Evolutionary conservation across 2,329 filamentous ascomycete genomes (phyloP), one percentile per base, ranked within the genome.

Genomic region (Aspergillus pseudoterreus): DNA sequence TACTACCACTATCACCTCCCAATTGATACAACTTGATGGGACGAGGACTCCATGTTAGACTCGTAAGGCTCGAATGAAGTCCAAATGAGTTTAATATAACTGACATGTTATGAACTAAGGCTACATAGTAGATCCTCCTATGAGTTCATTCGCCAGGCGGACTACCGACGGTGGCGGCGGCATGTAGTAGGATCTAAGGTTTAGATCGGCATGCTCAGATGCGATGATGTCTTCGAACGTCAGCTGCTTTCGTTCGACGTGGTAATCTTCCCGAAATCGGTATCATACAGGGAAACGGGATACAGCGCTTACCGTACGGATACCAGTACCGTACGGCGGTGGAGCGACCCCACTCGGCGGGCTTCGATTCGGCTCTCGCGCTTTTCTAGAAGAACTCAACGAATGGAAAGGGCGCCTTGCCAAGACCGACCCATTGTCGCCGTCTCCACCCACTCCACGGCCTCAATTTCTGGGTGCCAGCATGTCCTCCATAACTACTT

Each of bases 321-420:
- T 30, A 30, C 27, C 27, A 30, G 9, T 30, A 30, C 27, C 3
- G 12, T 19, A 42, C 39, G 17, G 6, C 6, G 35, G 35, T n/a
- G 11, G 19, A 6, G 39, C 22, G 39, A 22, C 39, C 12, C 35
- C 35, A 38, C 35, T 11, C 6, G 35, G 14, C 35, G 15, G 35
- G 14, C 35, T 38, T 38, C 35, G 35, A 38, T 38, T 38, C 35
- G 39, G 39, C 30, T 50, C 44, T 45, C 42, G 43, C 19, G 9
- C 33, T 45, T 55, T 57, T 57, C 55, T 55, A 57, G 55, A 57
- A 57, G 53, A 53, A 50, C 42, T 49, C 45, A 47, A 35, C 30
- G 19, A 53, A 19, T 30, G 35, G 39, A 33, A 35, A 19, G 19
- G 22, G 21, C 43, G 21, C 39, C 39, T 17, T 42, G 47, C 47